Conservation (phyloP, 306 rosid species). For the Lathyrus sativus region DNA sequence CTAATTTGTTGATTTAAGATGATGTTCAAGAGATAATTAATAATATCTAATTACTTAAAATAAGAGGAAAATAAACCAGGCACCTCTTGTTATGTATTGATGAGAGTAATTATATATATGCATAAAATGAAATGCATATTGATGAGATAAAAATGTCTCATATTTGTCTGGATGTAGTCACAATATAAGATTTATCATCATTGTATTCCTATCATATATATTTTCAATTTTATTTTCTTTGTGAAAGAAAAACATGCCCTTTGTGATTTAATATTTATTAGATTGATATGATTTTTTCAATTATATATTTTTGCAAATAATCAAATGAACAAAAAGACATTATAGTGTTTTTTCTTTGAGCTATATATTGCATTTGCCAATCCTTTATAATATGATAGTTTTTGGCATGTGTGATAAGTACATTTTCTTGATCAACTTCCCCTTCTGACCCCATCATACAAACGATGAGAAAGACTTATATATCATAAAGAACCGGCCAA, state of each 20-base stretch:
- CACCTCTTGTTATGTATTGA: not conserved
- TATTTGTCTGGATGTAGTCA: not conserved
- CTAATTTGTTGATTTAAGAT: constrained; percentile 1
- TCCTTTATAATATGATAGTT: too few relatives aligned
- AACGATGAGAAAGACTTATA: too few relatives aligned
- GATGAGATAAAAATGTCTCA: not conserved
- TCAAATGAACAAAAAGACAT: too few relatives aligned
- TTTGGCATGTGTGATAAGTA: too few relatives aligned
- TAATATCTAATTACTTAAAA: not conserved
- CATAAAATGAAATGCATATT: not conserved
- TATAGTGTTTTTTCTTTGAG: too few relatives aligned
- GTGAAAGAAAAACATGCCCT: not conserved
- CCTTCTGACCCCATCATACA: too few relatives aligned
- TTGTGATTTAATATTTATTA: too few relatives aligned
- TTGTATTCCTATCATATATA: not conserved
- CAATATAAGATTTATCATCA: not conserved
- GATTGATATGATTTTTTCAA: too few relatives aligned
- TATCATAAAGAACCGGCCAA: too few relatives aligned
- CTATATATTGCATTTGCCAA: too few relatives aligned
- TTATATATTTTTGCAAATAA: too few relatives aligned
- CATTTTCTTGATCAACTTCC: too few relatives aligned
- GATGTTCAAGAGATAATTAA: not conserved
- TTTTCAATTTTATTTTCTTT: not conserved
- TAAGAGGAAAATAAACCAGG: not conserved
- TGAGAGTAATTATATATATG: not conserved